Evolutionary conservation across 208 protist species (phyloP), one percentile per base, ranked within the genome.

Genomic region (Trypanosoma rangeli): DNA sequence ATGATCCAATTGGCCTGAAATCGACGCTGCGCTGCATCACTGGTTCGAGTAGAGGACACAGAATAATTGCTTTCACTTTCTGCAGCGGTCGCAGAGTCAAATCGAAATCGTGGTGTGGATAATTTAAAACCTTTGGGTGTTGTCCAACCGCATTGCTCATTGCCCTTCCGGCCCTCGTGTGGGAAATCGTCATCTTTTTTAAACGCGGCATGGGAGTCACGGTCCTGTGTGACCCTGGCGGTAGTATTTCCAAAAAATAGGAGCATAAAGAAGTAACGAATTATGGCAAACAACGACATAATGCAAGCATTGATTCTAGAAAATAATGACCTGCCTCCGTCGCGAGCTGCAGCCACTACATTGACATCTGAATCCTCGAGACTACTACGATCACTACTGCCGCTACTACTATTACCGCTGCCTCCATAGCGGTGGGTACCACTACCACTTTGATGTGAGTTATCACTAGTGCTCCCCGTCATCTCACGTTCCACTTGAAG

Each of bases 1-100:
- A 68, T 68, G 20, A 74, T 0, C 0, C 24, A 18, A 48, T 66
- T 68, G 26, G 69, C 69, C 5, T 50, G 15, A 24, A 16, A n/a
- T 33, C 69, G 69, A 61, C 53, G 37, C 39, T 13, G 61, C 26
- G 15, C 24, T 18, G 35, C 37, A 9, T 61, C 54, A 26, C 15
- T 55, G 24, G 16, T 29, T 35, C 1, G 42, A 52, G 26, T 33
- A 61, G 31, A 46, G 22, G 56, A 61, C 5, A 37, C 5, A 61
- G 15, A 54, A 39, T 1, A 5, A 54, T 54, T 15, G 24, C 44
- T 55, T 24, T 15, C 3, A 0, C 2, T 54, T 3, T 54, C 42
- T 18, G 20, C 9, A 54, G 29, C 37, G 8, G 42, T 52, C 0
- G 29, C 60, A 8, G 56, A 61, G 33, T 61, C 56, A 44, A 61